Percentiles rank a stretch among this genome's conserved stretches.
Conservation (phyloP, 345 rosid genomes). For the Mangifera indica region DNA sequence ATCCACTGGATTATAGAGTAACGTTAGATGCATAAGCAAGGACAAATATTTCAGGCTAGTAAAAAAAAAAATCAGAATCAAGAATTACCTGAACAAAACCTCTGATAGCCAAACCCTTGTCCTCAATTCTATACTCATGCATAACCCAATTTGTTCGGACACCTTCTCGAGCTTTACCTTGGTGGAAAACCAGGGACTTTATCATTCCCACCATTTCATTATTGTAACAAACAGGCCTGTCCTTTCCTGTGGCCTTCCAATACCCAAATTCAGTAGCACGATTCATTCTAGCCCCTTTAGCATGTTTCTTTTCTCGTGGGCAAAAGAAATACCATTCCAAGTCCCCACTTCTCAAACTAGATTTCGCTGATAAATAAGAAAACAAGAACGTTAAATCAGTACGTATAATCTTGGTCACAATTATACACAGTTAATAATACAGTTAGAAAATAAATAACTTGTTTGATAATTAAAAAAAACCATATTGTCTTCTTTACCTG, state of each 20-base stretch:
- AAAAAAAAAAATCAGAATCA: not conserved
- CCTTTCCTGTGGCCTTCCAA: constrained; percentile 84
- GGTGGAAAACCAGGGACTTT: constrained; percentile 61
- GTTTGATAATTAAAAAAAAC: not conserved
- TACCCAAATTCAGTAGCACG: constrained; percentile 58
- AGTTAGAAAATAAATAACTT: not conserved
- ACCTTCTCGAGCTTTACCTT: constrained; percentile 47
- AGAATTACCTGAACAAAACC: constrained; percentile 33
- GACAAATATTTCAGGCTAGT: not conserved
- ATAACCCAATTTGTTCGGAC: constrained; percentile 82
- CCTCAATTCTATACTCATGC: constrained; percentile 66
- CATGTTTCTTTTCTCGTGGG: constrained; percentile 59
- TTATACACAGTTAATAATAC: not conserved
- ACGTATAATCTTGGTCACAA: not conserved
- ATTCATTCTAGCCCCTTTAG: constrained; percentile 38
- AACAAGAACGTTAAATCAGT: constrained; percentile 2
- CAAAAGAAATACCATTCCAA: constrained; percentile 86
- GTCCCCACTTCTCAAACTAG: constrained; percentile 46
- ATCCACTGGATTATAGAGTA: too few species aligned
- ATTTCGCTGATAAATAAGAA: constrained; percentile 31
- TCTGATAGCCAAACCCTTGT: constrained; percentile 24
- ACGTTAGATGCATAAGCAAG: too few species aligned
- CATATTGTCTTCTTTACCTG: constrained; percentile 18
- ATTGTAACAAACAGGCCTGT: constrained; percentile 45
- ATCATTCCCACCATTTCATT: constrained; percentile 51